Evolutionary conservation across 805 yeast species (phyloP).

Genomic region (Kodamaea lidongshanica): DNA sequence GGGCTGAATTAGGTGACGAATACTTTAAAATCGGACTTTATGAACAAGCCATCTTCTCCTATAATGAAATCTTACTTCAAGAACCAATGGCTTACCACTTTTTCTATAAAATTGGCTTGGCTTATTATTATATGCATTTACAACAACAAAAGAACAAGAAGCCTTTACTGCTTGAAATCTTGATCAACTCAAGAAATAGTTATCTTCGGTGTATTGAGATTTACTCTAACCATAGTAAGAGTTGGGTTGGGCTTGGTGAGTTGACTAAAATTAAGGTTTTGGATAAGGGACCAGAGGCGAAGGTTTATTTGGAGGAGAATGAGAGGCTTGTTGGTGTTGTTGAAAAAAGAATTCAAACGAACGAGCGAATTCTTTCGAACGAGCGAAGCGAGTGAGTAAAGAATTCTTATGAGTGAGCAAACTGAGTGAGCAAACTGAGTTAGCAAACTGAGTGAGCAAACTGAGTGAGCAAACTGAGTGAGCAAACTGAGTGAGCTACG

Average conservation of each 20-base stretch:
- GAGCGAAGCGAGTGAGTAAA: too few species aligned
- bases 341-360: constrained; percentile 16
- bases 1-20: constrained; percentile 71
- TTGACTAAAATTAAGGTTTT: constrained; percentile 24
- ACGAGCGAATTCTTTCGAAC: too few species aligned
- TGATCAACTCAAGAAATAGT: constrained; percentile 36
- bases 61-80: constrained; percentile 62
- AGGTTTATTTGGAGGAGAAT: constrained; percentile 17
- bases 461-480: too few species aligned
- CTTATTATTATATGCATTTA: constrained; percentile 27
- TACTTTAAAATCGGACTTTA: constrained; percentile 57
- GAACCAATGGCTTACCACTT: constrained; percentile 66
- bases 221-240: constrained; percentile 58
- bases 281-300: constrained; percentile 17
- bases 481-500: too few species aligned
- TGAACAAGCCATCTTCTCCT: constrained; percentile 59
- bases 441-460: too few species aligned
- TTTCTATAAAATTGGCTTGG: constrained; percentile 53
- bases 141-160: constrained; percentile 22
- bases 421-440: too few species aligned
- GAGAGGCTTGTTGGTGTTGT: constrained; percentile 18
- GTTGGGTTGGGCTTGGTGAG: constrained; percentile 65
- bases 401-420: too few species aligned
- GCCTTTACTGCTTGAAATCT: constrained; percentile 18
- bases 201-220: constrained; percentile 72